Conservation (phyloP, 352 stramenopile species). For the Pythium guiyangense region DNA sequence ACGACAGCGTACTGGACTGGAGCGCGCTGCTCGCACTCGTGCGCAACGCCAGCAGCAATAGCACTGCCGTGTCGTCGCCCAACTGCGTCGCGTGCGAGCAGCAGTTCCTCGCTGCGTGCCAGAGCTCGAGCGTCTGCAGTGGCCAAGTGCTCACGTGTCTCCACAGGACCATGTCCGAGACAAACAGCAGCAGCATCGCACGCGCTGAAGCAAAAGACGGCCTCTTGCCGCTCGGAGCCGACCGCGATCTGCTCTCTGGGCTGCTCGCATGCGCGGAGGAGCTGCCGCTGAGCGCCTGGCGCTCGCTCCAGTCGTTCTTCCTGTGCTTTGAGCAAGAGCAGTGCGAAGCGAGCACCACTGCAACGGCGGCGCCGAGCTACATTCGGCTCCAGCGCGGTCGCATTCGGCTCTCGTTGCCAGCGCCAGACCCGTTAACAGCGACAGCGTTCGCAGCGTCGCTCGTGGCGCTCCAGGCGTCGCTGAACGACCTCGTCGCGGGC, state of each 20-base stretch:
- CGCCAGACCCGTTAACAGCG: too few species aligned
- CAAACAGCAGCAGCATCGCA: not conserved
- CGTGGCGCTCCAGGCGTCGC: not conserved
- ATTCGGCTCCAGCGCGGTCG: constrained; percentile 8
- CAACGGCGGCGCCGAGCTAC: constrained; percentile 1
- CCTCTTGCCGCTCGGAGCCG: not conserved
- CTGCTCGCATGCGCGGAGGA: not conserved
- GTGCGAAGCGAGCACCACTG: not conserved
- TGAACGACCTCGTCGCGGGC: not conserved
- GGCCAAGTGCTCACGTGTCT: constrained; percentile 3
- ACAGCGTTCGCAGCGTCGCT: not conserved
- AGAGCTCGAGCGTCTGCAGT: not conserved
- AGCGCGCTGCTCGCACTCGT: constrained; percentile 1
- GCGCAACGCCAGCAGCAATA: not conserved
- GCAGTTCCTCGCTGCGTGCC: constrained; percentile 5
- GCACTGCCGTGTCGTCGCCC: not conserved
- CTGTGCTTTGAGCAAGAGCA: constrained; percentile 9
- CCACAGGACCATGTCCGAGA: not conserved
- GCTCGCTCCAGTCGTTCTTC: constrained; percentile 7
- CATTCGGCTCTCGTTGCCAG: not conserved
- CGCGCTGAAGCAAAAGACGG: not conserved
- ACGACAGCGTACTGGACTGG: constrained; percentile 6
- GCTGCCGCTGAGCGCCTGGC: not conserved
- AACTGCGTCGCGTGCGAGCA: constrained; percentile 6
- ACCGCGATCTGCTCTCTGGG: constrained; percentile 1